Conservation (phyloP, 1,139 yeast species). For the Debaryomyces robertsiae region DNA sequence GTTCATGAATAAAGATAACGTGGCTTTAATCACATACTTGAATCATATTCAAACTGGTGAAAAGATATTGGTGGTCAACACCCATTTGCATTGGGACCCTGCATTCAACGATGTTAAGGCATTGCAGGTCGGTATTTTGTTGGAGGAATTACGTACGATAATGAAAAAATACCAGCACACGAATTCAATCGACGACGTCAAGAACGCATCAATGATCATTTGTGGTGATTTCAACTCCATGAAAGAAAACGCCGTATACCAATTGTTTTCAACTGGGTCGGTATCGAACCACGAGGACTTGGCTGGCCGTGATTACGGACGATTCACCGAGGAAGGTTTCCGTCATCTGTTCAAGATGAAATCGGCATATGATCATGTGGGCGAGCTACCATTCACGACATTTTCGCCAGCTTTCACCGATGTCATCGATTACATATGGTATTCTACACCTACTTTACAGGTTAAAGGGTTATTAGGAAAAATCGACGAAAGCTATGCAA, state of each 20-base stretch:
- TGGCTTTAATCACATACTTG: constrained; percentile 79
- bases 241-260: constrained; percentile 86
- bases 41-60: constrained; percentile 76
- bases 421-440: constrained; percentile 95
- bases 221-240: constrained; percentile 98
- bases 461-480: constrained; percentile 87
- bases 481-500: constrained; percentile 75
- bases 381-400: constrained; percentile 93
- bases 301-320: constrained; percentile 87
- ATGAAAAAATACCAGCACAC: constrained; percentile 54
- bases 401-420: constrained; percentile 92
- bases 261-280: constrained; percentile 77
- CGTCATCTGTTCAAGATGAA: constrained; percentile 77
- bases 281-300: constrained; percentile 77
- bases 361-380: constrained; percentile 81
- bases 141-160: constrained; percentile 79
- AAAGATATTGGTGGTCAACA: constrained; percentile 74
- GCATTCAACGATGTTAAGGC: constrained; percentile 94
- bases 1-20: constrained; percentile 93
- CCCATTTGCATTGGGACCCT: constrained; percentile 99
- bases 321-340: constrained; percentile 87
- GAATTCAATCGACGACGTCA: constrained; percentile 53
- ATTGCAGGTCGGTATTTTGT: constrained; percentile 87
- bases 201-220: constrained; percentile 71
- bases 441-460: constrained; percentile 72